These are phyloP conservation scores for Leccinum obscurum DNA, from an alignment of 768 basidiomycete species.

Conservation along the genomic window DNA sequence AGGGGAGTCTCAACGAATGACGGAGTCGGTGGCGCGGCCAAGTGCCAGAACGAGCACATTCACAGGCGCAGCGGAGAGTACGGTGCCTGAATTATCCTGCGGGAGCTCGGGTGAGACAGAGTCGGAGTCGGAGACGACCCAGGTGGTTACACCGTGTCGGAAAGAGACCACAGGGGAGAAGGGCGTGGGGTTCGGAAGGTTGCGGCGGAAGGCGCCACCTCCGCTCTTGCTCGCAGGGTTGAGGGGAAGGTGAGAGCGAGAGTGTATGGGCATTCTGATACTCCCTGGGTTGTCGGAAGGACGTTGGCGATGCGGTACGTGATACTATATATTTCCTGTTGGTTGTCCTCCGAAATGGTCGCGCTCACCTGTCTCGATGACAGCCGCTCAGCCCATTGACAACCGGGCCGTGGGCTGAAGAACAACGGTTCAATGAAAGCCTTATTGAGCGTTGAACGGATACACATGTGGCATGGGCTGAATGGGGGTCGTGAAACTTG, in stretches of 20 bases:
- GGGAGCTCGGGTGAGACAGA: conserved; percentile 17
- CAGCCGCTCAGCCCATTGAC: conserved; percentile 10
- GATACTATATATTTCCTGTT: background rate
- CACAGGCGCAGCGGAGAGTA: background rate
- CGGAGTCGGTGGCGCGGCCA: background rate
- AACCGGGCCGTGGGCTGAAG: conserved; percentile 9
- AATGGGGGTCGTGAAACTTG: background rate
- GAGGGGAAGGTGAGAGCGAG: background rate
- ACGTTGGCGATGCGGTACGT: conserved; percentile 4
- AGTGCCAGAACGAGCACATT: background rate
- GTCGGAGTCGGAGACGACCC: conserved; percentile 7
- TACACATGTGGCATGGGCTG: background rate
- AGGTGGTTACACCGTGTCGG: background rate
- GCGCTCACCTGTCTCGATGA: background rate
- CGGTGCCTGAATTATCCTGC: conserved; percentile 11
- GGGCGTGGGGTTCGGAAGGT: conserved; percentile 7
- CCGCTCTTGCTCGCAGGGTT: background rate
- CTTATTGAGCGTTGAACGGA: background rate
- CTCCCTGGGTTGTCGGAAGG: background rate
- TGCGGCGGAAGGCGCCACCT: conserved; percentile 7
- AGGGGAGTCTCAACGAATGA: background rate
- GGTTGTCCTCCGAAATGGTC: background rate
- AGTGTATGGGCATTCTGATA: background rate
- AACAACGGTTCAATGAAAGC: conserved; percentile 5
- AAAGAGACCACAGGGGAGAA: conserved; percentile 3